phyloP scores from a whole-genome alignment of 2,329 filamentous ascomycete genomes.

The Ascochyta clinopodiicola region DNA sequence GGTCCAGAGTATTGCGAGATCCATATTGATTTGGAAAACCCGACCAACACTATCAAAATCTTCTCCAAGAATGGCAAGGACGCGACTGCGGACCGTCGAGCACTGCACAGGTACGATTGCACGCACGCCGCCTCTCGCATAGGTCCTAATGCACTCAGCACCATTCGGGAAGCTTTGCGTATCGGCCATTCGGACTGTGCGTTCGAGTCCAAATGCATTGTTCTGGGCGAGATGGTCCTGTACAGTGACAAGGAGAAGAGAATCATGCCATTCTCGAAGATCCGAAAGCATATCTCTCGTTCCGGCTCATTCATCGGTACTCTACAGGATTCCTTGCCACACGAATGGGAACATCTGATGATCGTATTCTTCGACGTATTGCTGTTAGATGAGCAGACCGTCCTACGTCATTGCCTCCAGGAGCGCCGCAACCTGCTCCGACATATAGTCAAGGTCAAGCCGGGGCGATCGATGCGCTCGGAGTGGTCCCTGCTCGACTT shows the following conservation, averaged over 20 bases:
- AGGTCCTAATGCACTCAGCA: slow-evolving; percentile 40
- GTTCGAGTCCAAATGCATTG: slow-evolving; percentile 71
- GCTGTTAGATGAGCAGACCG: slow-evolving; percentile 61
- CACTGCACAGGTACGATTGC: slow-evolving; percentile 56
- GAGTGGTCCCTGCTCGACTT: slow-evolving; percentile 74
- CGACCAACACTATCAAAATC: slow-evolving; percentile 69
- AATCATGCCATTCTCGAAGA: slow-evolving; percentile 79
- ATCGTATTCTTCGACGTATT: slow-evolving; percentile 68
- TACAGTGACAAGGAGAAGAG: slow-evolving; percentile 71
- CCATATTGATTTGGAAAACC: slow-evolving; percentile 72
- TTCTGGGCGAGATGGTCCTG: slow-evolving; percentile 84
- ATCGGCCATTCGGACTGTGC: slow-evolving; percentile 66
- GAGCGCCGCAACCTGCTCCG: slow-evolving; percentile 67
- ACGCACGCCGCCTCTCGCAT: too few relatives aligned
- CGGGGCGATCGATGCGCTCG: slow-evolving; percentile 71
- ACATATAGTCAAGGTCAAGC: slow-evolving; percentile 59
- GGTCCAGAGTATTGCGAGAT: slow-evolving; percentile 78
- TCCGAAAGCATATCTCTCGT: slow-evolving; percentile 78
- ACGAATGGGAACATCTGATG: slow-evolving; percentile 64
- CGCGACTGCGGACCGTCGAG: slow-evolving; percentile 73
- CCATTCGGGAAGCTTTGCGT: slow-evolving; percentile 69
- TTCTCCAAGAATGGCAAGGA: slow-evolving; percentile 95
- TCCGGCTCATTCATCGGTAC: slow-evolving; percentile 74
- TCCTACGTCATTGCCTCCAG: slow-evolving; percentile 62
- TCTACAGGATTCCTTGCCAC: slow-evolving; percentile 68